Conservation (phyloP, 345 rosid species). For the Citrus unshiu region DNA sequence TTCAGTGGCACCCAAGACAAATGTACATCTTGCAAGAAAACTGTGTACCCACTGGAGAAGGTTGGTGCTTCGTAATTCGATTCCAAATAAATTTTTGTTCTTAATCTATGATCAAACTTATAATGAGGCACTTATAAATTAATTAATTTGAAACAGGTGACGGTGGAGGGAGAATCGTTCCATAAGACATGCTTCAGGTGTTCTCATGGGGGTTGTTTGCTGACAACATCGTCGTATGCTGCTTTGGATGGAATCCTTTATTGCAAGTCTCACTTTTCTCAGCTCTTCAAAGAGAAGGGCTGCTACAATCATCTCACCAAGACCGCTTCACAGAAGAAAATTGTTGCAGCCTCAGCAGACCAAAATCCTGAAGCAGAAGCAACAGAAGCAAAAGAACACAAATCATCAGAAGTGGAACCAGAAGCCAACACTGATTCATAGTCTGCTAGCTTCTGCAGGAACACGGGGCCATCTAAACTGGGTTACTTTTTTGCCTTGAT, state of each 20-base stretch:
- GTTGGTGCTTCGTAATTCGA: slow-evolving; percentile 1
- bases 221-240: slow-evolving; percentile 45
- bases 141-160: slow-evolving; percentile 26
- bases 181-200: slow-evolving; percentile 62
- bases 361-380: slow-evolving; percentile 3
- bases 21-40: slow-evolving; percentile 39
- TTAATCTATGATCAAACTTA: neutral
- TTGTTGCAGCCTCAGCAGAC: neutral
- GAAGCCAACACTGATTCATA: neutral
- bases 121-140: neutral
- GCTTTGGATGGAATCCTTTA: slow-evolving; percentile 47
- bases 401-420: neutral
- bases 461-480: neutral
- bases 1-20: slow-evolving; percentile 55
- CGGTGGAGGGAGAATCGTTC: slow-evolving; percentile 45
- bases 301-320: slow-evolving; percentile 36
- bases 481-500: neutral
- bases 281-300: slow-evolving; percentile 55
- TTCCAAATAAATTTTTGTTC: neutral
- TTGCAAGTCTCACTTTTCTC: slow-evolving; percentile 53
- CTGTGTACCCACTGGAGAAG: slow-evolving; percentile 54
- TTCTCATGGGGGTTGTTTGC: slow-evolving; percentile 45
- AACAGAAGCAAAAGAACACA: neutral
- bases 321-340: slow-evolving; percentile 26
- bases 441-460: neutral